Base-by-base conservation (phyloP, 495 filamentous ascomycete genomes). In the Trypethelium eluteriae region DNA sequence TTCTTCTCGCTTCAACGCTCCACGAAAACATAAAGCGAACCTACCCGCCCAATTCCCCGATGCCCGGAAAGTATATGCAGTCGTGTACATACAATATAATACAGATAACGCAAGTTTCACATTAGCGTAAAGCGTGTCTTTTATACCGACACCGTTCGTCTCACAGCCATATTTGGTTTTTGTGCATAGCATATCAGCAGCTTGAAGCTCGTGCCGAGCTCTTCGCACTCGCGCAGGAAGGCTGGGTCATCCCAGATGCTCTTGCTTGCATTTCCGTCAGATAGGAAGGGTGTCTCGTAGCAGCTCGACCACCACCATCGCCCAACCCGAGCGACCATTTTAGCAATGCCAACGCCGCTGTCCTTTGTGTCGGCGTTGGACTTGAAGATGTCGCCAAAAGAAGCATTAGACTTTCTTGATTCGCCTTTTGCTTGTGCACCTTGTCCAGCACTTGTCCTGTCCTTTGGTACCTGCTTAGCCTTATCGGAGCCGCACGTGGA, bases 241-340 rank as follows among this genome's bases (percentile, higher is more conserved):
- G 82, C 81, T 66, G 81, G 83, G 70, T 98, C 90, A 50, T 81
- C 80, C 90, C 92, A 97, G 73, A 98, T 91, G 73, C 89, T 93
- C 44, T 76, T 70, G 12, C 64, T 71, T 67, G 75, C 73, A 63
- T 82, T 81, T 38, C 80, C 83, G 36, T 83, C 79, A 1, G 81
- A 77, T 35, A 83, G 76, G 16, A 88, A 79, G 7, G 82, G 79
- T 32, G 76, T 81, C 79, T 98, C 94, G 75, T 98, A 98, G 80
- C 92, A 96, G 62, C 88, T 83, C 3, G 84, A 88, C 76, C 96
- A 97, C 94, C 95, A 98, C 92, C 92, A 98, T 47, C 95, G 81
- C 16, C 94, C 95, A 7, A 98, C 93, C 67, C 85, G 87, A 25
- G 92, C 86, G 25, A 98, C 92, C 80, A 96, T 95, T 72, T 91